Percentiles rank a stretch among this genome's conserved stretches.
Evolutionary conservation across 2,329 filamentous ascomycete genomes (phyloP).

Genomic region (Colletotrichum godetiae): DNA sequence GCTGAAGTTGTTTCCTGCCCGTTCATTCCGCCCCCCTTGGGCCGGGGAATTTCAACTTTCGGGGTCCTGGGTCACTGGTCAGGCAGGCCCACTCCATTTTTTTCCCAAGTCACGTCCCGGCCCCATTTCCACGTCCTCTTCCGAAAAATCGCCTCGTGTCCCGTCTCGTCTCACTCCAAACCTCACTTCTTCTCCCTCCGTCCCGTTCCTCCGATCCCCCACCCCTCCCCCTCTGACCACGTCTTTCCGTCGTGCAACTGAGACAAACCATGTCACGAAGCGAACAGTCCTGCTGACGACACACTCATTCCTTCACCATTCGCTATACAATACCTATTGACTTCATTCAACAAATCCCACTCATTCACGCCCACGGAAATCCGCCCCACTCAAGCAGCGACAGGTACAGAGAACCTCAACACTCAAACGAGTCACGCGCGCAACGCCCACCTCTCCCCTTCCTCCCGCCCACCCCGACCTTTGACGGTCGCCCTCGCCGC

Average conservation of each 20-base stretch:
- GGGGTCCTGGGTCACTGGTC: constrained; percentile 28
- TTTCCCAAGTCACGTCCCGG: constrained; percentile 29
- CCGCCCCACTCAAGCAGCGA: constrained; percentile 1
- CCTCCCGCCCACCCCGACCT: not conserved
- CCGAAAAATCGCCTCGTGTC: constrained; percentile 36
- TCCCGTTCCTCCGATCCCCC: constrained; percentile 18
- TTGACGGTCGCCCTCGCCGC: not conserved
- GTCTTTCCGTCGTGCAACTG: not conserved
- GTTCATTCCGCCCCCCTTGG: not conserved
- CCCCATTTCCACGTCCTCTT: constrained; percentile 26
- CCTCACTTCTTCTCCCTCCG: constrained; percentile 25
- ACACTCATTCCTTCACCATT: not conserved
- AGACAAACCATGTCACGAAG: not conserved
- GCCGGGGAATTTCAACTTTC: constrained; percentile 27
- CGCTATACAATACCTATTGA: not conserved
- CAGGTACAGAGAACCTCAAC: not conserved
- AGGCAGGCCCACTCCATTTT: constrained; percentile 13
- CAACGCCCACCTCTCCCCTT: not conserved
- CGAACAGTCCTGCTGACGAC: not conserved
- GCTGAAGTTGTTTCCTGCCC: not conserved
- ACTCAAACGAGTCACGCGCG: constrained; percentile 3
- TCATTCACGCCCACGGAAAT: not conserved
- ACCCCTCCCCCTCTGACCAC: not conserved
- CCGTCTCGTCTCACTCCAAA: constrained; percentile 28
- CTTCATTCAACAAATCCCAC: not conserved